Evolutionary conservation across 805 yeast genomes (phyloP).

Genomic region (Lipomyces anomalus): DNA sequence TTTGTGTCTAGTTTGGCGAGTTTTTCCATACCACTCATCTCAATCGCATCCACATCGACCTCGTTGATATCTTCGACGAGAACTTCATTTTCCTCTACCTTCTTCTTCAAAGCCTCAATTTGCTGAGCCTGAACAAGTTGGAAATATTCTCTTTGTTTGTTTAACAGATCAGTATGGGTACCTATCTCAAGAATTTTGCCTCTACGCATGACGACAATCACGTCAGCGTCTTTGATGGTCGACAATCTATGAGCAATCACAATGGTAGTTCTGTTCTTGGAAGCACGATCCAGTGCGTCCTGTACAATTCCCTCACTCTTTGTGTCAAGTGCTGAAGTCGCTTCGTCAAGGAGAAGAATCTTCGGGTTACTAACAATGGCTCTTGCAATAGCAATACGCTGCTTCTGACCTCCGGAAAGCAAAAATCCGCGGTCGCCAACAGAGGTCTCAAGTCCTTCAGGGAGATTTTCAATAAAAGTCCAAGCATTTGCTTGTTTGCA

Average conservation of each 20-base stretch:
- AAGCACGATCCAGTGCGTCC: slow-evolving; percentile 40
- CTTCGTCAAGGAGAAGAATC: slow-evolving; percentile 56
- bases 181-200: slow-evolving; percentile 44
- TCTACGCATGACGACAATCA: slow-evolving; percentile 41
- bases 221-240: slow-evolving; percentile 45
- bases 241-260: slow-evolving; percentile 50
- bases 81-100: slow-evolving; percentile 15
- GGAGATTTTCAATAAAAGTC: slow-evolving; percentile 45
- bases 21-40: not conserved
- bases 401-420: slow-evolving; percentile 64
- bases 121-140: slow-evolving; percentile 30
- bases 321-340: slow-evolving; percentile 61
- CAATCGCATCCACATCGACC: not conserved
- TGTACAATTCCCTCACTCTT: slow-evolving; percentile 56
- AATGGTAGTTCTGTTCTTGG: slow-evolving; percentile 40
- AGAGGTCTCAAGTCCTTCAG: slow-evolving; percentile 44
- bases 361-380: slow-evolving; percentile 51
- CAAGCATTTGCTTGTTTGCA: slow-evolving; percentile 48
- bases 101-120: slow-evolving; percentile 8
- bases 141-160: slow-evolving; percentile 24
- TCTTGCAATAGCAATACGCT: slow-evolving; percentile 59
- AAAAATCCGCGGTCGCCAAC: slow-evolving; percentile 55
- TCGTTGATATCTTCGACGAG: slow-evolving; percentile 1
- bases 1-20: no score
- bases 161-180: slow-evolving; percentile 32